phyloP scores from a whole-genome alignment of 1,284 basidiomycete genomes.

The Xerocomus cyaneibrunnescens region DNA sequence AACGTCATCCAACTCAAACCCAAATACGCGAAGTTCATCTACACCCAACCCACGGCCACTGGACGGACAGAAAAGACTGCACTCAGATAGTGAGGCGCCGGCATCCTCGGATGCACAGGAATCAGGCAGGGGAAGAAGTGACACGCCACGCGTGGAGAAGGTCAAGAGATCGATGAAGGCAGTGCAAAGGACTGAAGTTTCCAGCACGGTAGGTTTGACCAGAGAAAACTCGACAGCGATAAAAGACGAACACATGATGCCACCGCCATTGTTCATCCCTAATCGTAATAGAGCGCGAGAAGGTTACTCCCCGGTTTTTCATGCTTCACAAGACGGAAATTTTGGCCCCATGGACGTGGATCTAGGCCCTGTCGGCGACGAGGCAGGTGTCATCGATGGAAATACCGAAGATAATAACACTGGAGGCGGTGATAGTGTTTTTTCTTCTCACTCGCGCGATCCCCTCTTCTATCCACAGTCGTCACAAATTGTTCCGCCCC shows the following conservation, averaged over 20 bases:
- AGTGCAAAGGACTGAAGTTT: slow-evolving; percentile 48
- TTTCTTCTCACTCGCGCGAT: slow-evolving; percentile 2
- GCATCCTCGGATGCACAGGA: slow-evolving; percentile 33
- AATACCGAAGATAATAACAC: background rate
- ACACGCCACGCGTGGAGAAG: slow-evolving; percentile 36
- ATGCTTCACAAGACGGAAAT: slow-evolving; percentile 19
- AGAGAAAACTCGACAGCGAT: slow-evolving; percentile 14
- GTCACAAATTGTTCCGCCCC: slow-evolving; percentile 24
- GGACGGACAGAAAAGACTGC: slow-evolving; percentile 42
- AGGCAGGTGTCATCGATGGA: slow-evolving; percentile 1
- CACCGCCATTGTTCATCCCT: slow-evolving; percentile 29
- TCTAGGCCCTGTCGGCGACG: background rate
- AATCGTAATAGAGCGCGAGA: slow-evolving; percentile 11
- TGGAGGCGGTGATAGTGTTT: background rate
- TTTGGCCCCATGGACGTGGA: slow-evolving; percentile 15
- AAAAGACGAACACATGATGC: slow-evolving; percentile 28
- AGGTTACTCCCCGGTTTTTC: slow-evolving; percentile 11
- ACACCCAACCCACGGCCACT: slow-evolving; percentile 26
- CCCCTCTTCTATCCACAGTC: slow-evolving; percentile 31
- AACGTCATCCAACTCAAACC: slow-evolving; percentile 26
- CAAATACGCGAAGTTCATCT: slow-evolving; percentile 19
- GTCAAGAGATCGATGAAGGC: slow-evolving; percentile 58
- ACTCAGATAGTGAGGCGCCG: slow-evolving; percentile 23
- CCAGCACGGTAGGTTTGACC: slow-evolving; percentile 19
- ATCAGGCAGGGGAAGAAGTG: slow-evolving; percentile 32